A percentile compares a stretch with the other conserved stretches of the same genome.
Evolutionary conservation across 2,329 filamentous ascomycete genomes (phyloP).

Genomic region (Fusarium nanum): DNA sequence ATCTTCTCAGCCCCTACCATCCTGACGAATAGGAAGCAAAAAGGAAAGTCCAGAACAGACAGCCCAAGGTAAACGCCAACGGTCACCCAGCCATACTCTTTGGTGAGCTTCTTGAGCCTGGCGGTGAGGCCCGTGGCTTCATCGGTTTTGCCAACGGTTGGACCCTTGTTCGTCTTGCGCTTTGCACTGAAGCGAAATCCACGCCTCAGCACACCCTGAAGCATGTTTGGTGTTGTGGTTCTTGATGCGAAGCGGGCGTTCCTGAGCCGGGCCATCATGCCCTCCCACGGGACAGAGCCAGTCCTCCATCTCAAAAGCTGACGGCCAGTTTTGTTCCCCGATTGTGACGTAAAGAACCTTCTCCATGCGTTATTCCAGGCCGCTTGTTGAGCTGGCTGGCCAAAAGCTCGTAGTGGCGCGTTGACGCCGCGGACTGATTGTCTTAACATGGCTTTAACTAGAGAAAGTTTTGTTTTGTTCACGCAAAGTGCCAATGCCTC

Average conservation of each 20-base stretch:
- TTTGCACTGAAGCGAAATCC: conserved; percentile 53
- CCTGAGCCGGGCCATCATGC: conserved; percentile 36
- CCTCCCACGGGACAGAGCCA: conserved; percentile 30
- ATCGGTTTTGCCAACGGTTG: conserved; percentile 37
- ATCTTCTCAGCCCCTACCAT: conserved; percentile 87
- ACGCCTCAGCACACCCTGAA: conserved; percentile 45
- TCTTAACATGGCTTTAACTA: conserved; percentile 43
- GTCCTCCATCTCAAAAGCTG: conserved; percentile 41
- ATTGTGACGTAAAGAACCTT: conserved; percentile 46
- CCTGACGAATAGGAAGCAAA: conserved; percentile 91
- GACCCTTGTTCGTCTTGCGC: conserved; percentile 45
- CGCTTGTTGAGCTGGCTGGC: conserved; percentile 32
- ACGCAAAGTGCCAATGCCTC: background rate
- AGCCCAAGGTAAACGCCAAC: conserved; percentile 89
- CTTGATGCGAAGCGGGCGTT: conserved; percentile 24
- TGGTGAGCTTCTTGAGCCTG: conserved; percentile 83
- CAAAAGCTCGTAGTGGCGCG: conserved; percentile 37
- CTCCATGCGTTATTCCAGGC: conserved; percentile 47
- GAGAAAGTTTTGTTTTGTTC: background rate
- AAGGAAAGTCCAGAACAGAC: conserved; percentile 89
- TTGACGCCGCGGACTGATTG: conserved; percentile 42
- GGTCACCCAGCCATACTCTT: conserved; percentile 94
- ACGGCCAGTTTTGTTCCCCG: conserved; percentile 30
- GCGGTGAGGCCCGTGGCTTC: conserved; percentile 68
- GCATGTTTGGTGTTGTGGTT: conserved; percentile 33